These are phyloP conservation scores for Cladosporium sp. DNA, from an alignment of 2,329 filamentous ascomycete species.

Conservation along the genomic window DNA sequence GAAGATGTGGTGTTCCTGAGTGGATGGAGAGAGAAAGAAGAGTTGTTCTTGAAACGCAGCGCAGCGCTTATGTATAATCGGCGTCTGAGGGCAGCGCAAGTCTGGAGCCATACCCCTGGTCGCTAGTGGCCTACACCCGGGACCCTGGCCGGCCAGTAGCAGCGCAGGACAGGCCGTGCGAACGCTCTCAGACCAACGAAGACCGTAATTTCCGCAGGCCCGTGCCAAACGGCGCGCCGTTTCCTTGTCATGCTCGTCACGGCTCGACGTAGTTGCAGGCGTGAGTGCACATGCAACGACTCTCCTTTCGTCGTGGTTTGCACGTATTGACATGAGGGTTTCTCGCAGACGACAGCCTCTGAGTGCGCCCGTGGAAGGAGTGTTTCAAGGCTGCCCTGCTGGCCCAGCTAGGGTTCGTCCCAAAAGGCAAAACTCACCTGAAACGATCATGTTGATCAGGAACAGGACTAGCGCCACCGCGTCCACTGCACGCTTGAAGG, in stretches of 20 bases:
- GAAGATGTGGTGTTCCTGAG: not conserved
- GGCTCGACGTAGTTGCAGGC: not conserved
- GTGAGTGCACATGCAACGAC: not conserved
- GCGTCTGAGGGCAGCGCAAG: not conserved
- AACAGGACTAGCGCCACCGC: conserved; percentile 6
- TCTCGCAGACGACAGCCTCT: no score
- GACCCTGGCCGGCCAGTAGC: not conserved
- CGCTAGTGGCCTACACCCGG: not conserved
- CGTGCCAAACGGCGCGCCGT: not conserved
- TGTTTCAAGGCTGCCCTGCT: no score
- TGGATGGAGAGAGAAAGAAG: conserved; percentile 6
- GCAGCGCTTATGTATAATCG: conserved; percentile 11
- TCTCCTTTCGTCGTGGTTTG: no score
- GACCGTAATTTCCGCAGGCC: conserved; percentile 7
- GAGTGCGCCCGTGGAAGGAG: no score
- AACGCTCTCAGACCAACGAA: not conserved
- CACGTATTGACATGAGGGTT: no score
- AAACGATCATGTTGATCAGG: conserved; percentile 5
- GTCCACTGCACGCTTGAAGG: conserved; percentile 9
- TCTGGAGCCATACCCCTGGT: conserved; percentile 7
- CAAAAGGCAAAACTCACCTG: not conserved
- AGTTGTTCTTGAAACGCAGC: conserved; percentile 3
- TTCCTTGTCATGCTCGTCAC: conserved; percentile 5
- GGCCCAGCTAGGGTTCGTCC: not conserved
- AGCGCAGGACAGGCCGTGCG: not conserved